A percentile compares a stretch with the other conserved stretches of the same genome.
Conservation (phyloP, 2,329 filamentous ascomycete species). For the Rhynchosporium agropyri region DNA sequence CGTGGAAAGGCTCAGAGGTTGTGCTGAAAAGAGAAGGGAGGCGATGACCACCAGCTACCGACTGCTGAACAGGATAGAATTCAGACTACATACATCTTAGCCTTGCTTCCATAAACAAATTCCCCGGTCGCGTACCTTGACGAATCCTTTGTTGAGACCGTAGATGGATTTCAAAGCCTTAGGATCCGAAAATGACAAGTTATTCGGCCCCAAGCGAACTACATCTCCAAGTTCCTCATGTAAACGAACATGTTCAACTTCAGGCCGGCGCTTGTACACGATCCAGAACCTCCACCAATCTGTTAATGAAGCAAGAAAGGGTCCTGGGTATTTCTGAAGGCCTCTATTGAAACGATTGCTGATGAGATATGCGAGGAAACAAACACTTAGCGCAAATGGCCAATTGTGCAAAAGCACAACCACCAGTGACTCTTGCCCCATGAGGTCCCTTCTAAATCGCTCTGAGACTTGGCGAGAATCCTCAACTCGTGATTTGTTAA, state of each 20-base stretch:
- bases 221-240: conserved; percentile 74
- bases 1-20: conserved; percentile 73
- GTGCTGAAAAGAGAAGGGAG: conserved; percentile 77
- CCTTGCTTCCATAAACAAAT: neutral
- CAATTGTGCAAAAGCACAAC: conserved; percentile 45
- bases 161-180: conserved; percentile 76
- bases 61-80: conserved; percentile 80
- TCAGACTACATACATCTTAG: conserved; percentile 57
- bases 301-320: conserved; percentile 66
- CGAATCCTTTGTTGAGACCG: conserved; percentile 78
- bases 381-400: conserved; percentile 44
- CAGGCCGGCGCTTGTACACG: conserved; percentile 64
- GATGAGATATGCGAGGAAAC: conserved; percentile 48
- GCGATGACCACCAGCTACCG: conserved; percentile 67
- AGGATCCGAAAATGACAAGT: conserved; percentile 73
- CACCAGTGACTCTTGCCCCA: conserved; percentile 32
- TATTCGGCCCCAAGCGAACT: conserved; percentile 74
- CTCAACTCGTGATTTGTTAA: neutral
- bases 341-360: conserved; percentile 57
- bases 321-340: conserved; percentile 73
- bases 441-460: conserved; percentile 13
- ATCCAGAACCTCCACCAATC: conserved; percentile 77
- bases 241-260: conserved; percentile 67
- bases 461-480: neutral
- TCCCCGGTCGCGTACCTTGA: conserved; percentile 59